Evolutionary conservation across 139 green algal genomes (phyloP).

Genomic region (Zygnema cylindricum): DNA sequence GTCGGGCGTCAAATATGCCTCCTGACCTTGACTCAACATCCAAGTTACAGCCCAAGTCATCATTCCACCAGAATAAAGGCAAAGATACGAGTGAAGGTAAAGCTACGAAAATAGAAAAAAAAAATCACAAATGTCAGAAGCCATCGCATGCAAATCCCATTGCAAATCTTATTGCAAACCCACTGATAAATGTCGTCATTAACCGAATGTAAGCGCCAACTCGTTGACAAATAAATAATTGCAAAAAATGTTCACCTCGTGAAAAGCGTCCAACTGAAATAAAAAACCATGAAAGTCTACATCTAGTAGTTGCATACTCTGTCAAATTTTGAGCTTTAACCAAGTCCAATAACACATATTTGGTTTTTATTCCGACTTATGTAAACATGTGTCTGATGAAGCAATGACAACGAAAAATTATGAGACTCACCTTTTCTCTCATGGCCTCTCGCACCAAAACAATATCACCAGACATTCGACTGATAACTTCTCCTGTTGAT

Average conservation of each 20-base stretch:
- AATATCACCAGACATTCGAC: conserved; percentile 55
- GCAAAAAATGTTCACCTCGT: too few relatives aligned
- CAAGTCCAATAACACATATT: too few relatives aligned
- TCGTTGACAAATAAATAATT: too few relatives aligned
- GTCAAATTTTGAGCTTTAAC: too few relatives aligned
- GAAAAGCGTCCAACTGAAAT: too few relatives aligned
- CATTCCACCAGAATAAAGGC: conserved; percentile 25
- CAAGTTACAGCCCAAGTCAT: conserved; percentile 20
- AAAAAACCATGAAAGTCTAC: too few relatives aligned
- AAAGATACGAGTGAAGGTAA: too few relatives aligned
- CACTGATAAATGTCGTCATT: conserved; percentile 56
- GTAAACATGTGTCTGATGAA: too few relatives aligned
- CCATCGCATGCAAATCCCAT: conserved; percentile 78
- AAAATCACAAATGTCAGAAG: conserved; percentile 74
- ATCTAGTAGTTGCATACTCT: too few relatives aligned
- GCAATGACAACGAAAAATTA: too few relatives aligned
- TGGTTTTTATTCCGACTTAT: too few relatives aligned
- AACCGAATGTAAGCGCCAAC: conserved; percentile 44
- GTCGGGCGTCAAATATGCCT: conserved; percentile 48
- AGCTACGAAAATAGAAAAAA: too few relatives aligned
- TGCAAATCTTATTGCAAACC: conserved; percentile 68
- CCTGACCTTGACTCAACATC: conserved; percentile 31
- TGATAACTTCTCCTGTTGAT: conserved; percentile 53
- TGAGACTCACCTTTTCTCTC: conserved; percentile 50
- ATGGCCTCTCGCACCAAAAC: conserved; percentile 55